phyloP scores from a whole-genome alignment of 768 basidiomycete genomes.

The Phaeotremella skinneri region DNA sequence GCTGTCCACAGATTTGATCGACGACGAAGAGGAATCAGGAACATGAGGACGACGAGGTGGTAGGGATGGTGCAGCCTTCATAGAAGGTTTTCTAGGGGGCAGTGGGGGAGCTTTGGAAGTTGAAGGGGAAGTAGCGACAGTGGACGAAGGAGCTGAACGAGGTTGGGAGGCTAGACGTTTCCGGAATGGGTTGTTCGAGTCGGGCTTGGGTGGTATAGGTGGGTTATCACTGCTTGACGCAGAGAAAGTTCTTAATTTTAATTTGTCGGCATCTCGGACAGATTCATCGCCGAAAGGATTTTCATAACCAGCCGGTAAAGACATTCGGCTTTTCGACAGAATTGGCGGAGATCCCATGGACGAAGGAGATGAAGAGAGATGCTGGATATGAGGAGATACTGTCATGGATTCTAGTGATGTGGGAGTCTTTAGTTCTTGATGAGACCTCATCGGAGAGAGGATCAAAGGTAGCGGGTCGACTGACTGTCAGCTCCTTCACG shows the following conservation, averaged over 20 bases:
- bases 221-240: neutral
- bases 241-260: neutral
- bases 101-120: neutral
- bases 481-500: neutral
- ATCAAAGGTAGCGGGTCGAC: conserved; percentile 1
- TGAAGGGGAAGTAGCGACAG: neutral
- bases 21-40: neutral
- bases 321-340: neutral
- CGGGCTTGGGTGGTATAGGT: neutral
- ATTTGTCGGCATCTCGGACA: neutral
- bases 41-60: neutral
- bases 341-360: neutral
- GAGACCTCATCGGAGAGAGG: neutral
- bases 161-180: neutral
- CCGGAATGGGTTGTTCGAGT: neutral
- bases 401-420: too few species aligned
- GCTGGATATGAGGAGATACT: too few species aligned
- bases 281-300: neutral
- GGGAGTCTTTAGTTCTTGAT: neutral
- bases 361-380: neutral
- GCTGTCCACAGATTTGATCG: neutral
- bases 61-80: neutral
- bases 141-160: neutral
- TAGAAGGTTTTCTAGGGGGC: neutral
- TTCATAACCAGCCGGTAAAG: neutral